Conservation (phyloP, 768 basidiomycete genomes). For the Punctularia strigosozonata region DNA sequence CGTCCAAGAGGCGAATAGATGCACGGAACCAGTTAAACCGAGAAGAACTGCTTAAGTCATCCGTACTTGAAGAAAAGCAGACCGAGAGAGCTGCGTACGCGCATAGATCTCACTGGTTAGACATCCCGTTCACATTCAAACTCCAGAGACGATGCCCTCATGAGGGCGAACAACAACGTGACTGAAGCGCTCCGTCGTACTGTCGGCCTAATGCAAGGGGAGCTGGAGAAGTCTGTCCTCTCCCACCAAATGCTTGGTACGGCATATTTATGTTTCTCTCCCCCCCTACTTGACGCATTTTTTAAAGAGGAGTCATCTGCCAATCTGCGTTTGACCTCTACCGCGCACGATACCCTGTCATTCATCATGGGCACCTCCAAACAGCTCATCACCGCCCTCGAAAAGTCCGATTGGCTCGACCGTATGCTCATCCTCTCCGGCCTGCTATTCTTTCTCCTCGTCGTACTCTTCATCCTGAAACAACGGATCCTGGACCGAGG, state of each 20-base stretch:
- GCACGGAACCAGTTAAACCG: conserved; percentile 42
- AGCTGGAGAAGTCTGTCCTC: conserved; percentile 82
- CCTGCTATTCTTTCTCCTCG: conserved; percentile 73
- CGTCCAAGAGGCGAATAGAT: conserved; percentile 68
- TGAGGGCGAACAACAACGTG: conserved; percentile 82
- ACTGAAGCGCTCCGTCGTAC: conserved; percentile 84
- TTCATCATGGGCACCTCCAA: conserved; percentile 69
- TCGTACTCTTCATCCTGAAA: conserved; percentile 80
- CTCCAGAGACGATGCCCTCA: conserved; percentile 68
- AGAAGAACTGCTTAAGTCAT: conserved; percentile 56
- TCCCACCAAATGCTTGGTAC: conserved; percentile 77
- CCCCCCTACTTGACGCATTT: background rate
- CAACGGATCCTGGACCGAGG: conserved; percentile 76
- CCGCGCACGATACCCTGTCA: conserved; percentile 65
- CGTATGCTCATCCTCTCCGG: conserved; percentile 74
- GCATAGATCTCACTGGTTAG: background rate
- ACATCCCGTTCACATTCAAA: background rate
- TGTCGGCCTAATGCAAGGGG: conserved; percentile 76
- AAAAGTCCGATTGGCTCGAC: conserved; percentile 88
- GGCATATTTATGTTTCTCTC: conserved; percentile 5
- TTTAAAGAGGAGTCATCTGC: conserved; percentile 63
- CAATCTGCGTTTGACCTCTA: conserved; percentile 61
- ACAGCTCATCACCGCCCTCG: conserved; percentile 75
- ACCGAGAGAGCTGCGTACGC: conserved; percentile 54
- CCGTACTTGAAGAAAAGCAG: conserved; percentile 36